Conservation (phyloP, 805 yeast genomes). For the Kluyveromyces nonfermentans region DNA sequence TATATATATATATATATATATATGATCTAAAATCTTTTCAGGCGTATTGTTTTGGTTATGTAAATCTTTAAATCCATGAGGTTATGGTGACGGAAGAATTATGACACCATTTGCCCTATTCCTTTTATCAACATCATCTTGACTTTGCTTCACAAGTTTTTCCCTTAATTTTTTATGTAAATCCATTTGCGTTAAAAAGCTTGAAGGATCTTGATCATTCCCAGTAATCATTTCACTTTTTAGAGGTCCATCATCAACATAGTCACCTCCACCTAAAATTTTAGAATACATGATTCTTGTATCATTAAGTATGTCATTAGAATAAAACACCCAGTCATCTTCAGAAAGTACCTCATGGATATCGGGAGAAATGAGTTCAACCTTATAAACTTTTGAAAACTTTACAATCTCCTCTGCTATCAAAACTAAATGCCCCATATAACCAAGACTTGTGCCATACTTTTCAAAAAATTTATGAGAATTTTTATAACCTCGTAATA, state of each 20-base stretch:
- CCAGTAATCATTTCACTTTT: not conserved
- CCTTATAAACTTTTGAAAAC: slow-evolving; percentile 42
- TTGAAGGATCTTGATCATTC: slow-evolving; percentile 1
- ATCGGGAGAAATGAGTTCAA: slow-evolving; percentile 26
- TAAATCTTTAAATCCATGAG: too few relatives aligned
- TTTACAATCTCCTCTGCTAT: slow-evolving; percentile 95
- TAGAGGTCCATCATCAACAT: slow-evolving; percentile 19
- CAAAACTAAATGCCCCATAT: slow-evolving; percentile 92
- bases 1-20: too few relatives aligned
- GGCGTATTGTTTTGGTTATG: too few relatives aligned
- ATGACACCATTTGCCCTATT: slow-evolving; percentile 27
- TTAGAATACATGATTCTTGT: slow-evolving; percentile 30
- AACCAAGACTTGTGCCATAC: slow-evolving; percentile 68
- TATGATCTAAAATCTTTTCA: too few relatives aligned
- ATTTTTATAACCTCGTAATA: slow-evolving; percentile 51
- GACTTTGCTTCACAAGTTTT: slow-evolving; percentile 19
- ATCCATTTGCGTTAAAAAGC: slow-evolving; percentile 22
- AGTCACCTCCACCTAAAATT: slow-evolving; percentile 29
- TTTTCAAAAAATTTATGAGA: slow-evolving; percentile 53
- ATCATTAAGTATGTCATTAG: slow-evolving; percentile 24
- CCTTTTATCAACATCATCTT: slow-evolving; percentile 19
- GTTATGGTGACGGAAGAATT: slow-evolving; percentile 8
- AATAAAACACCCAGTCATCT: slow-evolving; percentile 21
- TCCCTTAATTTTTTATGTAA: slow-evolving; percentile 23
- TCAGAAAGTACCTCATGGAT: slow-evolving; percentile 17